phyloP scores from a whole-genome alignment of 2,329 filamentous ascomycete species.

The Didymella lethalis region DNA sequence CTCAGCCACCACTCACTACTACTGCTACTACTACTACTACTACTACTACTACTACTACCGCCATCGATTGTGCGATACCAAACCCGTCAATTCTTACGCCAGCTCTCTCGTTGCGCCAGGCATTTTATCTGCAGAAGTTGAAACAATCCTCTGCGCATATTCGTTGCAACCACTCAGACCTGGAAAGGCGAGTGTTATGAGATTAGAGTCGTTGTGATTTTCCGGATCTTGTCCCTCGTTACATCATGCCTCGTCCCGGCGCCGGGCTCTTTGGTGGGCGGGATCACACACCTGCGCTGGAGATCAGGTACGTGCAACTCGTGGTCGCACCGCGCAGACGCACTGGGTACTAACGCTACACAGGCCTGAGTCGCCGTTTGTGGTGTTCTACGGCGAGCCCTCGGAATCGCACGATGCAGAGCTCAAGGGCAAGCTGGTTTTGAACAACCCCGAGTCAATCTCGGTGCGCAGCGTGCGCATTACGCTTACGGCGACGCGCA shows the following conservation, averaged over 20 bases:
- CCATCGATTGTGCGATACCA: slow-evolving; percentile 3
- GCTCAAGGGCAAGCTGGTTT: slow-evolving; percentile 56
- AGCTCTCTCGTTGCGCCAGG: slow-evolving; percentile 6
- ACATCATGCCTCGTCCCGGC: slow-evolving; percentile 43
- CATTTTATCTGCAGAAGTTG: neutral
- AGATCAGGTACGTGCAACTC: slow-evolving; percentile 53
- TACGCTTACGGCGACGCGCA: slow-evolving; percentile 57
- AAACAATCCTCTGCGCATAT: neutral
- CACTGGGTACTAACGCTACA: slow-evolving; percentile 1
- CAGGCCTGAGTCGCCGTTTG: slow-evolving; percentile 57
- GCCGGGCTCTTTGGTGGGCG: slow-evolving; percentile 47
- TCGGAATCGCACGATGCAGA: slow-evolving; percentile 56
- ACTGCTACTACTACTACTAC: too few relatives aligned
- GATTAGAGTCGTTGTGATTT: slow-evolving; percentile 9
- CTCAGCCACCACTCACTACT: slow-evolving; percentile 16
- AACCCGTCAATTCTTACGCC: slow-evolving; percentile 7
- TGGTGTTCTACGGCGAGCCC: slow-evolving; percentile 59
- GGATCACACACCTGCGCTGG: slow-evolving; percentile 46
- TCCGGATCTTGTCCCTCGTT: slow-evolving; percentile 25
- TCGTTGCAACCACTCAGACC: neutral
- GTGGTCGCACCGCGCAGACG: slow-evolving; percentile 8
- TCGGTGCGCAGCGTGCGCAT: slow-evolving; percentile 58
- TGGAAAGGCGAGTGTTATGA: slow-evolving; percentile 12
- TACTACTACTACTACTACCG: slow-evolving; percentile 2
- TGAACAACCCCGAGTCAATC: slow-evolving; percentile 58